Conservation (phyloP, 1,284 basidiomycete genomes). For the Papiliotrema flavescens region DNA sequence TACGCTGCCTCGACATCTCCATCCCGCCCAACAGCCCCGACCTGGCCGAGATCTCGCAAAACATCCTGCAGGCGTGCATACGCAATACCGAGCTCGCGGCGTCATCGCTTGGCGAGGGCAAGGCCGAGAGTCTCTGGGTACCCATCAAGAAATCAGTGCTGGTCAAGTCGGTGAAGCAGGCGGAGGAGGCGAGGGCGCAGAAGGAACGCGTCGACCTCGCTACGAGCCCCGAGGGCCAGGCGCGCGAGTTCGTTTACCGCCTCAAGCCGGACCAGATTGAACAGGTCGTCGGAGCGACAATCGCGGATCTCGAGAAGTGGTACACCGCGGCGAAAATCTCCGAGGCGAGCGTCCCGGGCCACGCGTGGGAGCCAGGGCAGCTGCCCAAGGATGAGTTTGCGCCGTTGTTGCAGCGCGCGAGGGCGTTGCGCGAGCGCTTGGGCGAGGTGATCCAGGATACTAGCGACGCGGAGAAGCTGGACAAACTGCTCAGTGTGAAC, state of each 20-base stretch:
- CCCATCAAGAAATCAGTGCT: slow-evolving; percentile 52
- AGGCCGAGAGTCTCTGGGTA: slow-evolving; percentile 46
- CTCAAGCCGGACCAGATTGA: slow-evolving; percentile 58
- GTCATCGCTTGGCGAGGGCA: slow-evolving; percentile 10
- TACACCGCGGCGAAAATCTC: slow-evolving; percentile 22
- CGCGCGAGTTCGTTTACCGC: slow-evolving; percentile 44
- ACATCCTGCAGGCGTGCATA: slow-evolving; percentile 64
- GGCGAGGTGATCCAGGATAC: slow-evolving; percentile 59
- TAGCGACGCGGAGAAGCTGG: slow-evolving; percentile 59
- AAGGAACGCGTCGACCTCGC: slow-evolving; percentile 35
- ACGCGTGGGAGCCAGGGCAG: slow-evolving; percentile 42
- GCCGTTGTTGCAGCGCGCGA: slow-evolving; percentile 54
- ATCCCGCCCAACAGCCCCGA: slow-evolving; percentile 85
- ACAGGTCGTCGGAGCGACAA: slow-evolving; percentile 54
- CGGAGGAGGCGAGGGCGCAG: slow-evolving; percentile 42
- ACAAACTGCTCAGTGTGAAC: slow-evolving; percentile 66
- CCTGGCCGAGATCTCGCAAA: slow-evolving; percentile 60
- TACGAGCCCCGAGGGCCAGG: slow-evolving; percentile 39
- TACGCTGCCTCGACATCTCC: slow-evolving; percentile 90
- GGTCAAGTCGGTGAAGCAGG: slow-evolving; percentile 48
- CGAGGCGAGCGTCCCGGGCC: neutral
- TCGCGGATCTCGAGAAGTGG: slow-evolving; percentile 40
- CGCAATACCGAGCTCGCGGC: slow-evolving; percentile 73
- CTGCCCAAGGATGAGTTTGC: slow-evolving; percentile 42
- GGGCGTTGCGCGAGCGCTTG: slow-evolving; percentile 59